A percentile compares a stretch with the other conserved stretches of the same genome.
phyloP scores from a whole-genome alignment of 441 rosid genomes.

The Macaranga tanarius region DNA sequence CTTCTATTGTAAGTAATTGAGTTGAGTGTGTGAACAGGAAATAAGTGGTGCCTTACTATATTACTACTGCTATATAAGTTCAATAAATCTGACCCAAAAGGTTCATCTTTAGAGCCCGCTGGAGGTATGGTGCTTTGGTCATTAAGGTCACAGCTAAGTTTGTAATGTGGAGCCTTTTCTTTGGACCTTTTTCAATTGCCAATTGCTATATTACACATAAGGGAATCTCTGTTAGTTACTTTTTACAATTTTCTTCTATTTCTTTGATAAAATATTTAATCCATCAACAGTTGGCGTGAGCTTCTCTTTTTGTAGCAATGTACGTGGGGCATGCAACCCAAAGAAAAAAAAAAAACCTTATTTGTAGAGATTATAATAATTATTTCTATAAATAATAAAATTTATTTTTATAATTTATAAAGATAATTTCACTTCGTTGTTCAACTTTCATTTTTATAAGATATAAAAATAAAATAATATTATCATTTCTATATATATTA shows the following conservation, averaged over 20 bases:
- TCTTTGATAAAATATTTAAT: background rate
- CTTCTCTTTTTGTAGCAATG: conserved; percentile 1
- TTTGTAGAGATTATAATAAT: too few species aligned
- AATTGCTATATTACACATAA: conserved; percentile 13
- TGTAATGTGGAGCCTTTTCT: background rate
- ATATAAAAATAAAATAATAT: too few species aligned
- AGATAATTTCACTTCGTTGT: too few species aligned
- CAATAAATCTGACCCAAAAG: background rate
- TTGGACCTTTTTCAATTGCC: conserved; percentile 15
- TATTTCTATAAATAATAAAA: too few species aligned
- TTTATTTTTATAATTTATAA: too few species aligned
- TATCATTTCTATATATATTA: too few species aligned
- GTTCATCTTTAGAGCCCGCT: conserved; percentile 19
- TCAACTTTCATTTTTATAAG: too few species aligned
- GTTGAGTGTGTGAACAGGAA: background rate
- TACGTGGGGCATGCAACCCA: too few species aligned
- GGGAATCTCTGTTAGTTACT: conserved; percentile 8
- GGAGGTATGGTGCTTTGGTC: conserved; percentile 7
- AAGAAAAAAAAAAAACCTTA: too few species aligned
- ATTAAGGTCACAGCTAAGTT: background rate
- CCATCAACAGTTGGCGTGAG: background rate
- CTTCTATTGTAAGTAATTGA: too few species aligned
- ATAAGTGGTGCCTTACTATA: too few species aligned
- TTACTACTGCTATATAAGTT: background rate
- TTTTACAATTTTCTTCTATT: background rate